Conservation (phyloP, 2,329 filamentous ascomycete genomes). For the Aspergillus brasiliensis region DNA sequence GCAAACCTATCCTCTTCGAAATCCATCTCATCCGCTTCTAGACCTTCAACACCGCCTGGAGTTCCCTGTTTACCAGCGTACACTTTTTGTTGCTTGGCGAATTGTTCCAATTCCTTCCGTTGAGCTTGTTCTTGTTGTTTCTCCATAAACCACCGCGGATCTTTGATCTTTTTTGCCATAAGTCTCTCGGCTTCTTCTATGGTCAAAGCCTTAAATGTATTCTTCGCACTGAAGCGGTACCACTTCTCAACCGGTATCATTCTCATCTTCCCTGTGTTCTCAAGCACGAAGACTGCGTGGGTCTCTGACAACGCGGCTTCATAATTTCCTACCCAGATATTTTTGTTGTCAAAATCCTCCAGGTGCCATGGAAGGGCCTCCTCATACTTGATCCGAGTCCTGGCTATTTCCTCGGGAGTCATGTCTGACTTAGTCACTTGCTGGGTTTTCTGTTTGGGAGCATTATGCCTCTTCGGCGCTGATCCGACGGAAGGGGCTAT, state of each 20-base stretch:
- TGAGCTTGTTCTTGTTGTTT: conserved; percentile 54
- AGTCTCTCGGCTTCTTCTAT: conserved; percentile 83
- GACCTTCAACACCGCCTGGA: conserved; percentile 49
- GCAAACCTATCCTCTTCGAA: conserved; percentile 76
- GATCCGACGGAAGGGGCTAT: conserved; percentile 80
- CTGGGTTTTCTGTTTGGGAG: conserved; percentile 76
- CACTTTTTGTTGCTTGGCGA: conserved; percentile 49
- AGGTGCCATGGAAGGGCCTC: conserved; percentile 95
- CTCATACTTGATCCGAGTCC: conserved; percentile 73
- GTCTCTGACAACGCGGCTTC: conserved; percentile 82
- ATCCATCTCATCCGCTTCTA: conserved; percentile 67
- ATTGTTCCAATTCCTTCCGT: conserved; percentile 63
- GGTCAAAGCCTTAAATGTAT: conserved; percentile 71
- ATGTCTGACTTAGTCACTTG: conserved; percentile 82
- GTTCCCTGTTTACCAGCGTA: conserved; percentile 49
- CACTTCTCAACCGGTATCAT: conserved; percentile 94
- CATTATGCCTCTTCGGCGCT: conserved; percentile 68
- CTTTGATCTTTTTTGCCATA: conserved; percentile 76
- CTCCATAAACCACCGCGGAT: conserved; percentile 78
- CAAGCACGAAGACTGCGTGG: conserved; percentile 76
- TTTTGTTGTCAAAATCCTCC: conserved; percentile 94
- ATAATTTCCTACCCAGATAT: conserved; percentile 90
- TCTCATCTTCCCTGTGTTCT: conserved; percentile 69
- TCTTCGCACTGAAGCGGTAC: conserved; percentile 66
- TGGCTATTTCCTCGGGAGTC: conserved; percentile 70